A percentile compares a stretch with the other conserved stretches of the same genome.
Evolutionary conservation across 1,139 yeast genomes (phyloP).

Genomic region (Geotrichum cucujoidarum): DNA sequence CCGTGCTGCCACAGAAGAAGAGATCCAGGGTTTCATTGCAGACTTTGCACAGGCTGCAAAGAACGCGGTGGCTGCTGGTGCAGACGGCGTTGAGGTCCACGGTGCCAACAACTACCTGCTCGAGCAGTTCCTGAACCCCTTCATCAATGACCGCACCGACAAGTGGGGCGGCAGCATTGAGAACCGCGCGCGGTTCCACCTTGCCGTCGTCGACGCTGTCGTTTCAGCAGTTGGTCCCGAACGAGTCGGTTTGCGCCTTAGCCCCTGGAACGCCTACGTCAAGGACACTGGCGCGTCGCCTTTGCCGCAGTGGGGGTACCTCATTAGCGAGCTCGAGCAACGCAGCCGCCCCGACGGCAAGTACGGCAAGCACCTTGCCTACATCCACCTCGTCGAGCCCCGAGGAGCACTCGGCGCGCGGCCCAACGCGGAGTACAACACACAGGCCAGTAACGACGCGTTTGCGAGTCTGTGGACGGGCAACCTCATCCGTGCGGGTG

Average conservation of each 20-base stretch:
- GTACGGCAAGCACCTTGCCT: constrained; percentile 40
- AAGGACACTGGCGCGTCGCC: constrained; percentile 34
- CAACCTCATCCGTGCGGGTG: constrained; percentile 40
- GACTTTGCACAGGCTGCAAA: constrained; percentile 43
- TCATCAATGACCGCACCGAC: constrained; percentile 58
- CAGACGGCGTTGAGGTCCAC: constrained; percentile 67
- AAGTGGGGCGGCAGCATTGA: constrained; percentile 67
- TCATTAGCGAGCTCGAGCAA: constrained; percentile 32
- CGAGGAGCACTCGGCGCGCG: constrained; percentile 22
- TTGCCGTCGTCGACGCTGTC: constrained; percentile 53
- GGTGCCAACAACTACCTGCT: constrained; percentile 62
- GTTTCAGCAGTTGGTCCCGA: constrained; percentile 50
- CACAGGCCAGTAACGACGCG: constrained; percentile 22
- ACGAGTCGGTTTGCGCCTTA: constrained; percentile 52
- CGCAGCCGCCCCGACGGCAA: constrained; percentile 24
- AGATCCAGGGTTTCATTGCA: constrained; percentile 38
- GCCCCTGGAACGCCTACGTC: constrained; percentile 47
- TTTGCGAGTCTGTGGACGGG: constrained; percentile 39
- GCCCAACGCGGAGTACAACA: constrained; percentile 6
- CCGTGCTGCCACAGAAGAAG: constrained; percentile 38
- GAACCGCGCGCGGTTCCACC: constrained; percentile 54
- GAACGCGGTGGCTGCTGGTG: constrained; percentile 51
- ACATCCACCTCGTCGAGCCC: constrained; percentile 51
- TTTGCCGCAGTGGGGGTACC: constrained; percentile 31
- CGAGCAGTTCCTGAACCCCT: constrained; percentile 48